Conservation (phyloP, 345 rosid genomes). For the Populus tremula region DNA sequence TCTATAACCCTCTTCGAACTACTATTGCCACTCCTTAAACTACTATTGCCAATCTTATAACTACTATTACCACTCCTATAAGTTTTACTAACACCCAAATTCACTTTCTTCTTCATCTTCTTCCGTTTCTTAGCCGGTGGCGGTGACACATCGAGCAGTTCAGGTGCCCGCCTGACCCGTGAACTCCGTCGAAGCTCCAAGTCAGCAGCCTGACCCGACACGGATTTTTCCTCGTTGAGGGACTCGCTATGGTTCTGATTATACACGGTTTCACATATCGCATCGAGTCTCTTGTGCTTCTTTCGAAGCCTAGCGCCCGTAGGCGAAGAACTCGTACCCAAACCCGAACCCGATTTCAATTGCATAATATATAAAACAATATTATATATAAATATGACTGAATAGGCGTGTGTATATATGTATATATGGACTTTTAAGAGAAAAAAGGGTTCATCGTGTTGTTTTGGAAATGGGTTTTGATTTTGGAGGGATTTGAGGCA, state of each 20-base stretch:
- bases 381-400: neutral
- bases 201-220: slow-evolving; percentile 15
- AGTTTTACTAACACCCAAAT: slow-evolving; percentile 13
- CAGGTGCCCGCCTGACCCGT: slow-evolving; percentile 64
- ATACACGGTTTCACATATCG: slow-evolving; percentile 73
- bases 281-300: slow-evolving; percentile 88
- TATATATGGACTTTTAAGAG: too few species aligned
- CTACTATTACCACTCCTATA: slow-evolving; percentile 7
- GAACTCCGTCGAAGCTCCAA: slow-evolving; percentile 74
- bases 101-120: slow-evolving; percentile 32
- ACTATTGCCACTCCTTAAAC: slow-evolving; percentile 5
- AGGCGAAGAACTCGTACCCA: slow-evolving; percentile 29
- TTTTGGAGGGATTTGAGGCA: too few species aligned
- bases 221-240: slow-evolving; percentile 25
- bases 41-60: slow-evolving; percentile 4
- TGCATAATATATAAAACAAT: slow-evolving; percentile 49
- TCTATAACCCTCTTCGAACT: neutral
- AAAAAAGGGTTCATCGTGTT: too few species aligned
- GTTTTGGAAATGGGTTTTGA: too few species aligned
- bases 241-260: slow-evolving; percentile 63
- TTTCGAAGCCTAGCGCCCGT: slow-evolving; percentile 58
- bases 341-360: slow-evolving; percentile 40
- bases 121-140: slow-evolving; percentile 60
- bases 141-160: slow-evolving; percentile 76
- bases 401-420: too few species aligned